Conservation (phyloP, 352 stramenopile genomes). For the Halophytophthora polymorphica region DNA sequence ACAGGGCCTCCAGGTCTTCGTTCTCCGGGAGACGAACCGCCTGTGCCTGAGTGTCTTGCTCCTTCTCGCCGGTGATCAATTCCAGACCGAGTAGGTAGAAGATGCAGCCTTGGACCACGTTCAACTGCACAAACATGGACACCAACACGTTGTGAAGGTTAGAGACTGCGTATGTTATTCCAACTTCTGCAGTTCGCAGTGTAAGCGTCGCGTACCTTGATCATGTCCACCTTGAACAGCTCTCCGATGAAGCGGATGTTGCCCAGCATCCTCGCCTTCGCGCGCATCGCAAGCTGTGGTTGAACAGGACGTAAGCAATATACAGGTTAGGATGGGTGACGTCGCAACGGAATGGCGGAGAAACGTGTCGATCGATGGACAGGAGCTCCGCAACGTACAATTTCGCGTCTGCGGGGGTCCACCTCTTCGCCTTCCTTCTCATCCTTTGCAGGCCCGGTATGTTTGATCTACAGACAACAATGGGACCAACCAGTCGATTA, state of each 20-base stretch:
- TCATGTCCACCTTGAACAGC: slow-evolving; percentile 83
- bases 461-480: slow-evolving; percentile 41
- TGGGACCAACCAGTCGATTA: neutral
- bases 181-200: neutral
- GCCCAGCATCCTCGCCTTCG: slow-evolving; percentile 77
- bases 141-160: neutral
- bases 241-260: slow-evolving; percentile 89
- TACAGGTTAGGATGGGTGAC: neutral
- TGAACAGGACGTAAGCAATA: neutral
- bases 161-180: neutral
- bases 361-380: no score
- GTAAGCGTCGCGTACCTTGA: slow-evolving; percentile 46
- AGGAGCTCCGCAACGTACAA: slow-evolving; percentile 28
- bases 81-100: slow-evolving; percentile 81
- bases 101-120: slow-evolving; percentile 70
- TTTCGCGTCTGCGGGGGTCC: slow-evolving; percentile 47
- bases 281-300: slow-evolving; percentile 45
- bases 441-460: slow-evolving; percentile 25
- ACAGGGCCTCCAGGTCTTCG: slow-evolving; percentile 81
- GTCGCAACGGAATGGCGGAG: neutral
- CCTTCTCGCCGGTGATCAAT: slow-evolving; percentile 42
- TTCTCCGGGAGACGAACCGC: slow-evolving; percentile 78
- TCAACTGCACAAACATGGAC: slow-evolving; percentile 32
- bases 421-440: slow-evolving; percentile 39
- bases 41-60: slow-evolving; percentile 52